Evolutionary conservation across 148 eudicot genomes (phyloP).

Genomic region (Spergularia bocconei): DNA sequence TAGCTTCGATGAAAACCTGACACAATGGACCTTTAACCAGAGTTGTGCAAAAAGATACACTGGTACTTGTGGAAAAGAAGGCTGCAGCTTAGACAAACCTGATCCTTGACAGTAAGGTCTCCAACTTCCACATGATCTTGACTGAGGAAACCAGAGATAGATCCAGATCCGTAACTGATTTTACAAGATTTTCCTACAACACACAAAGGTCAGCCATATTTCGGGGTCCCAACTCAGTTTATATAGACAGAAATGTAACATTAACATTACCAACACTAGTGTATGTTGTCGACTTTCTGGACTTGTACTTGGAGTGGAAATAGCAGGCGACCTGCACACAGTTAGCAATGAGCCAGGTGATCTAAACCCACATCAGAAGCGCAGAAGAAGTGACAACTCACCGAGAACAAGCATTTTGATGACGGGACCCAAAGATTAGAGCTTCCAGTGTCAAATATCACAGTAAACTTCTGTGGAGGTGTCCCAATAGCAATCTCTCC

Average conservation of each 20-base stretch:
- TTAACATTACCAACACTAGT: constrained; percentile 47
- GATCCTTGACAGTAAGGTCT: constrained; percentile 62
- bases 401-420: constrained; percentile 79
- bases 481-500: constrained; percentile 83
- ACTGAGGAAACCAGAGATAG: constrained; percentile 74
- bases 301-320: constrained; percentile 65
- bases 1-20: constrained; percentile 77
- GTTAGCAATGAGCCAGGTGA: constrained; percentile 7
- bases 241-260: neutral
- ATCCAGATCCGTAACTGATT: constrained; percentile 65
- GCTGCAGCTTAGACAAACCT: constrained; percentile 35
- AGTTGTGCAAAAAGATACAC: neutral
- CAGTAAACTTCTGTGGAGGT: constrained; percentile 79
- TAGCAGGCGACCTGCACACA: constrained; percentile 75
- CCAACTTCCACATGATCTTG: constrained; percentile 71
- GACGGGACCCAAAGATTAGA: constrained; percentile 97
- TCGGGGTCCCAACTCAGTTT: neutral
- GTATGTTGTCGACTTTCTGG: constrained; percentile 64
- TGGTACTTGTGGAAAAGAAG: neutral
- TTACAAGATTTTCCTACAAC: constrained; percentile 50
- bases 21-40: neutral
- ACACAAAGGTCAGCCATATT: constrained; percentile 9
- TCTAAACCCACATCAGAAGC: constrained; percentile 14
- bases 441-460: constrained; percentile 90
- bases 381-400: constrained; percentile 35